Conservation (phyloP, 805 yeast species). For the Zygotorulaspora chibaensis region DNA sequence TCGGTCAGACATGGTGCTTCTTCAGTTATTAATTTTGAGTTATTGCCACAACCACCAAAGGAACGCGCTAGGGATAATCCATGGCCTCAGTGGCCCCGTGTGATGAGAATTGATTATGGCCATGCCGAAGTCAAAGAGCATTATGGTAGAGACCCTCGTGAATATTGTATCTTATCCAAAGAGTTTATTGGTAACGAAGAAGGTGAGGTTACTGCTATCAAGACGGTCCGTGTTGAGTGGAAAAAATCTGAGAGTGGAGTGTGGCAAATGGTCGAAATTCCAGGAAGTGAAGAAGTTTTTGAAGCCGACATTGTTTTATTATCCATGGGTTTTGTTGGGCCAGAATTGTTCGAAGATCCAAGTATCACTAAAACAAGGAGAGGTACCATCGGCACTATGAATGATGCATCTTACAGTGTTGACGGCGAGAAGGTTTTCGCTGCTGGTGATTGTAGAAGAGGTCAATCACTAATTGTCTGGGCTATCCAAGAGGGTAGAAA, state of each 20-base stretch:
- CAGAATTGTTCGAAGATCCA: constrained; percentile 68
- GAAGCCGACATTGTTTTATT: constrained; percentile 90
- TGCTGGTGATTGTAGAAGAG: constrained; percentile 99
- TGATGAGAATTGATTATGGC: constrained; percentile 97
- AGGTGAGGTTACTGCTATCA: constrained; percentile 92
- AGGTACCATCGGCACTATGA: constrained; percentile 66
- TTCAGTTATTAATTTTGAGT: constrained; percentile 89
- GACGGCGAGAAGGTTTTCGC: constrained; percentile 70
- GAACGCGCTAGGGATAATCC: constrained; percentile 91
- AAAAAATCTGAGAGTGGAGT: constrained; percentile 91
- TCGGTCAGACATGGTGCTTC: constrained; percentile 96
- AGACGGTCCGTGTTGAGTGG: constrained; percentile 98
- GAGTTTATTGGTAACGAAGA: constrained; percentile 93
- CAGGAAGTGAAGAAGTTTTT: constrained; percentile 90
- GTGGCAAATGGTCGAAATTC: constrained; percentile 98
- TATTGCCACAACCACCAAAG: constrained; percentile 86
- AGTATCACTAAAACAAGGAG: constrained; percentile 57
- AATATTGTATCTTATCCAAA: constrained; percentile 89
- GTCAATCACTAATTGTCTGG: constrained; percentile 97
- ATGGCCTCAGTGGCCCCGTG: constrained; percentile 99
- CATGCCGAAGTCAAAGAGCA: constrained; percentile 92
- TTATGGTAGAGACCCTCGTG: constrained; percentile 97
- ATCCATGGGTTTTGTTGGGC: constrained; percentile 98
- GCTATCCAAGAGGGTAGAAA: constrained; percentile 99
- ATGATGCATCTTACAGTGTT: constrained; percentile 64